Conservation (phyloP, 2,329 filamentous ascomycete species). For the Beauveria varroae region DNA sequence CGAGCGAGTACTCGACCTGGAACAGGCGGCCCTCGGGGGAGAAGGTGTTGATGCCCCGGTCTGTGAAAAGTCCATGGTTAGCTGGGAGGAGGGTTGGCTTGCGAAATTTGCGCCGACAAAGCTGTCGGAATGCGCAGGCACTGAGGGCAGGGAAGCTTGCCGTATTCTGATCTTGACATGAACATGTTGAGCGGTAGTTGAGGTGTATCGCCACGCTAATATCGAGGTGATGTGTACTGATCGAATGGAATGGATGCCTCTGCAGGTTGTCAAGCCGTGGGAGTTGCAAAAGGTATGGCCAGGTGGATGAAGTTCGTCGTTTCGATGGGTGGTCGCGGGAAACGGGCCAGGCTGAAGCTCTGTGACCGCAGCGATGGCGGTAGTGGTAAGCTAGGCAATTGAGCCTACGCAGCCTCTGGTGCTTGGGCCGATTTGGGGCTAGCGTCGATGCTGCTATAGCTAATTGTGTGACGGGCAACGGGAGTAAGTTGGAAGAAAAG, state of each 20-base stretch:
- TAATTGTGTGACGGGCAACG: not conserved
- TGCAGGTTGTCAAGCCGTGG: not conserved
- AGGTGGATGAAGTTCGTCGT: not conserved
- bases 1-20: constrained; percentile 99
- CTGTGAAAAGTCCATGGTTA: constrained; percentile 36
- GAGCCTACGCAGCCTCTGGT: constrained; percentile 10
- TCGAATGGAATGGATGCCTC: not conserved
- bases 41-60: constrained; percentile 99
- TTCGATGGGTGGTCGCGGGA: not conserved
- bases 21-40: constrained; percentile 98
- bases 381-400: constrained; percentile 10
- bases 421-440: not conserved
- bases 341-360: constrained; percentile 6
- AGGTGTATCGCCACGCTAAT: not conserved
- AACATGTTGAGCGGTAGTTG: constrained; percentile 67
- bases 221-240: not conserved
- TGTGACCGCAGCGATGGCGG: not conserved
- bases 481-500: not conserved
- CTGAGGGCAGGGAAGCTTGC: constrained; percentile 46
- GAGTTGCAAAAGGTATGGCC: not conserved
- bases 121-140: not conserved
- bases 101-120: not conserved
- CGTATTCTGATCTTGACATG: constrained; percentile 99
- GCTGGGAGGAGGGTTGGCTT: constrained; percentile 17
- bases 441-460: constrained; percentile 1